Base-by-base conservation (phyloP, 176 grass and related monocot species). In the Tillandsia leiboldiana region DNA sequence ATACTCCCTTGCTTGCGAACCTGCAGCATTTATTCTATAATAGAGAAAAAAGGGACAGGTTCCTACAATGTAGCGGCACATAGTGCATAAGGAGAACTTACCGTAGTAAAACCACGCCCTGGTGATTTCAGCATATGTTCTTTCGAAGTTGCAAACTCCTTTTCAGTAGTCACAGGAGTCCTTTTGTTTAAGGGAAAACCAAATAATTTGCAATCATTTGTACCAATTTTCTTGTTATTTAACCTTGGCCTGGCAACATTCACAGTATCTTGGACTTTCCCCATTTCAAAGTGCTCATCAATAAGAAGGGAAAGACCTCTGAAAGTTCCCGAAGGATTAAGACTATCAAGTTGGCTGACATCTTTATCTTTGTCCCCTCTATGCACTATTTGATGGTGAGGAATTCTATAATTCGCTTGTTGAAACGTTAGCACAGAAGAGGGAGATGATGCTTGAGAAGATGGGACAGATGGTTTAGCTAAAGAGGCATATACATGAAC, bases 381-480 rank as follows among this genome's bases (percentile, higher is more conserved):
- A 12, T 26, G 49, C 58, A 71, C 64, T 3, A 70, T 11, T 23
- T 85, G 79, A 59, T 23, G 8, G 0, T 79, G 57, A 9, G 70
- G 67, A 53, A 24, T 18, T 27, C 33, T 77, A 7, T 15, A 69
- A 51, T 64, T 12, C 33, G 78, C 74, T 76, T 80, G 66, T 83
- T 87, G 77, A 73, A 93, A 87, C 82, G 80, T 87, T 50, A 99
- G 75, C 61, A 99, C 89, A 29, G 87, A 93, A 0, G 89, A 90
- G 0, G 94, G 94, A 7, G 87, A 90, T 3, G 80, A 73, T 20
- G 81, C 79, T 73, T 90, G 82, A 65, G 71, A 17, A 9, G 76
- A 33, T 66, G 82, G 20, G 26, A 67, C 5, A 48, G 80, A 71
- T 61, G 80, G 72, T 75, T 64, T 72, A 2, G 50, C 23, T 8